Evolutionary conservation across 768 basidiomycete species (phyloP), one percentile per base, ranked within the genome.

Genomic region (Piloderma croceum): DNA sequence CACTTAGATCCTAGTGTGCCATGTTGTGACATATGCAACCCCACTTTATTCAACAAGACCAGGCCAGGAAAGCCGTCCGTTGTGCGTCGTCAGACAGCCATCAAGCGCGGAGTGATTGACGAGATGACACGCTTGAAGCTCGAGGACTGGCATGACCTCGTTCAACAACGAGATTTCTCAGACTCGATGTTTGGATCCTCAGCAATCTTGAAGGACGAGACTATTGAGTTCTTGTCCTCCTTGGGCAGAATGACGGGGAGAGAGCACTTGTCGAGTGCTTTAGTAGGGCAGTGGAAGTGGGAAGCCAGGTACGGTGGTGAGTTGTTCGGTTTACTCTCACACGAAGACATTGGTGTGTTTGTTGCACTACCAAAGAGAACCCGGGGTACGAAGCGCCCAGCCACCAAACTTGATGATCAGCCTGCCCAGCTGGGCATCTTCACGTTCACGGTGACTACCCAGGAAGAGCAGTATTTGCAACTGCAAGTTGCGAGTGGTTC

Each of bases 1-100:
- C 51, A 29, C 27, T 15, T 9, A 29, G 43, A 36, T 48, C 43
- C 52, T 38, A 40, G 36, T 15, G 51, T 53, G 17, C 40, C 50
- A 3, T 62, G 61, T 37, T 62, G 61, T 36, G 55, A 62, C 35
- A 40, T 56, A 22, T 57, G 55, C 37, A 36, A 49, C 23, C 55
- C 53, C 6, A 25, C 27, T 7, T 41, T 57, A 2, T 44, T 57
- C 13, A 40, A 51, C 12, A 31, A 37, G 5, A 46, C 49, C 3
- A 48, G 47, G 1, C 53, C 53, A 23, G 36, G 45, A 15, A 31
- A 6, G 5, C 24, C 45, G 31, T 24, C 18, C 9, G 12, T 17
- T 3, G 21, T 23, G 3, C 1, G 21, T 5, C 42, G 40, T 20
- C 45, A 39, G 34, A 34, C 41, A 13, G 29, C 38, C 7, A 19